Evolutionary conservation across 805 yeast species (phyloP).

Genomic region (Candida manassasensis): DNA sequence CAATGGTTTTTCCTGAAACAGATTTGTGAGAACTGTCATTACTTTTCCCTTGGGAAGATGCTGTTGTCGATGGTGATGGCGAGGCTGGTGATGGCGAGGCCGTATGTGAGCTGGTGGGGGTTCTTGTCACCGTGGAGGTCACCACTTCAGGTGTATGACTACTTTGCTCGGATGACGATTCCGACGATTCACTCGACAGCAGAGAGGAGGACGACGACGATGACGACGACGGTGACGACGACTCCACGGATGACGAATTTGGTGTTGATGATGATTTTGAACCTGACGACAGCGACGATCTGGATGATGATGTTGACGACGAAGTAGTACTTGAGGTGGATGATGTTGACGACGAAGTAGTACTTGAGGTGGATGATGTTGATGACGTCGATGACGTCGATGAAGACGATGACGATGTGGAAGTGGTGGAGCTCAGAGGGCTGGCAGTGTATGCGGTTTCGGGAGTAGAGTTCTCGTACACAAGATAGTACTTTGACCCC

Average conservation of each 20-base stretch:
- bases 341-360: conserved; percentile 8
- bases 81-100: conserved; percentile 9
- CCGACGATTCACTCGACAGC: not conserved
- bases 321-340: conserved; percentile 8
- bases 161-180: not conserved
- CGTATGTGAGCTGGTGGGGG: not conserved
- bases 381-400: conserved; percentile 7
- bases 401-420: conserved; percentile 12
- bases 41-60: conserved; percentile 7
- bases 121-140: conserved; percentile 6
- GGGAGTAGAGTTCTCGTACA: conserved; percentile 20
- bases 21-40: conserved; percentile 7
- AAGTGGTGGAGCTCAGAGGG: conserved; percentile 7
- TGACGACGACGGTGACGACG: no score
- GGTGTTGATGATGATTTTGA: conserved; percentile 7
- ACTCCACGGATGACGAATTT: not conserved
- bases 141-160: conserved; percentile 6
- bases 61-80: conserved; percentile 6
- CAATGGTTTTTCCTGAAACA: conserved; percentile 38
- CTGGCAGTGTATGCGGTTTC: conserved; percentile 14
- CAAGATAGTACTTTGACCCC: conserved; percentile 28
- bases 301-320: conserved; percentile 9
- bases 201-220: not conserved
- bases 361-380: conserved; percentile 6
- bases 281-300: conserved; percentile 8